phyloP scores from a whole-genome alignment of 257 asterid genomes.

The Fraxinus cuspidata region DNA sequence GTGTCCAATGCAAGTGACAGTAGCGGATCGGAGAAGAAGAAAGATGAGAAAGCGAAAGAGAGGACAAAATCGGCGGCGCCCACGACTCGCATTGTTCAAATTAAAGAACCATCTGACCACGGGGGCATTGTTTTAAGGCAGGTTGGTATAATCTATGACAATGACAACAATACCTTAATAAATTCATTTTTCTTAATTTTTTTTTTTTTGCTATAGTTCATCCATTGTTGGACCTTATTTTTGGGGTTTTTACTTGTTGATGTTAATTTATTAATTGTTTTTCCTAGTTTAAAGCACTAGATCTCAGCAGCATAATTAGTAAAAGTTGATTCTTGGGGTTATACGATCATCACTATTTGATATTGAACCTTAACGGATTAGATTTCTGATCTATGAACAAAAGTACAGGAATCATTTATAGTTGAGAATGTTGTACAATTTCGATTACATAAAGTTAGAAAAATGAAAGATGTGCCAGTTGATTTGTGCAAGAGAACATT shows the following conservation, averaged over 20 bases:
- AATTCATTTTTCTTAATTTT: background rate
- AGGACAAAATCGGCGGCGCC: conserved; percentile 28
- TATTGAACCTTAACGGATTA: background rate
- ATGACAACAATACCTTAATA: background rate
- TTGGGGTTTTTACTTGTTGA: background rate
- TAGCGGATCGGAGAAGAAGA: conserved; percentile 26
- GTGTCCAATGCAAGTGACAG: conserved; percentile 42
- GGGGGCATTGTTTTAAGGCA: conserved; percentile 70
- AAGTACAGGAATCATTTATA: background rate
- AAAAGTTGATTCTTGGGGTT: background rate
- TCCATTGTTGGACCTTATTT: background rate
- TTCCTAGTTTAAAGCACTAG: background rate
- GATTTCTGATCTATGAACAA: background rate
- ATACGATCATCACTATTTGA: background rate
- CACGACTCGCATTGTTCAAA: conserved; percentile 57
- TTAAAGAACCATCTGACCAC: conserved; percentile 60
- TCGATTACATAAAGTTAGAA: background rate
- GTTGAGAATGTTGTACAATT: background rate
- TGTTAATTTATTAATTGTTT: background rate
- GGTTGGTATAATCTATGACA: conserved; percentile 40
- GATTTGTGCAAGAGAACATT: background rate
- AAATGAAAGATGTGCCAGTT: background rate
- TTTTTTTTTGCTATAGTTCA: background rate
- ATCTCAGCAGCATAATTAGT: background rate
- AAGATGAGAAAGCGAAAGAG: conserved; percentile 39